Base-by-base conservation (phyloP, 352 stramenopile species). In the Globisporangium abappressorium region DNA sequence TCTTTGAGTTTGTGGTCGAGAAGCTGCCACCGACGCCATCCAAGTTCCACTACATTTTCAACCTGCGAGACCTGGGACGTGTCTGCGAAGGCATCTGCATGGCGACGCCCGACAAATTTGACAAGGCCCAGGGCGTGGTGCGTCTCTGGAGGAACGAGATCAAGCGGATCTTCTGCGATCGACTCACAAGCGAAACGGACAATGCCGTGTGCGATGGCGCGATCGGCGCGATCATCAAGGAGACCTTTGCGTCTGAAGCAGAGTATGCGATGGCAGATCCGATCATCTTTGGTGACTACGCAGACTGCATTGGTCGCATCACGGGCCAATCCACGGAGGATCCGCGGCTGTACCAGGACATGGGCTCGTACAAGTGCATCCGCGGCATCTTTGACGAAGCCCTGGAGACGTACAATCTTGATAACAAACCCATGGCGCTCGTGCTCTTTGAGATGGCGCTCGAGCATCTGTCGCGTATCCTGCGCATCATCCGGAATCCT, bases 21-120 rank as follows among this genome's bases (percentile, higher is more conserved):
- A 95, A 93, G 58, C 73, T 98, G 12, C 94, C 93, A 5, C 93
- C 95, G 0, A 98, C 95, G 15, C 95, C 94, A 24, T 96, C 90
- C 41, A 98, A 98, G 68, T 98, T 98, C 62, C 95, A 98, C 73
- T 98, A 98, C 74, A 98, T 98, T 59, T 99, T 99, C 74, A 99
- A 98, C 53, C 76, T 99, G n/a, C 85, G 96, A 0, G 96, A 99
- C 65, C 73, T 99, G 15, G 94, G 89, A 0, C 87, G 96, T 11
- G 93, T 99, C 2, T 98, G 94, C 55, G 94, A 99, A 76, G 96
- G 96, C 9, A 77, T 98, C 15, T 99, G 94, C 62, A 93, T 98
- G 72, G 91, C 91, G 11, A 98, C 93, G 1, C 80, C 88, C 0
- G 95, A 98, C 69, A 92, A 86, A 34, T 95, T 97, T 67, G 79